Conservation (phyloP, 1,284 basidiomycete genomes). For the Heliocybe sulcata region DNA sequence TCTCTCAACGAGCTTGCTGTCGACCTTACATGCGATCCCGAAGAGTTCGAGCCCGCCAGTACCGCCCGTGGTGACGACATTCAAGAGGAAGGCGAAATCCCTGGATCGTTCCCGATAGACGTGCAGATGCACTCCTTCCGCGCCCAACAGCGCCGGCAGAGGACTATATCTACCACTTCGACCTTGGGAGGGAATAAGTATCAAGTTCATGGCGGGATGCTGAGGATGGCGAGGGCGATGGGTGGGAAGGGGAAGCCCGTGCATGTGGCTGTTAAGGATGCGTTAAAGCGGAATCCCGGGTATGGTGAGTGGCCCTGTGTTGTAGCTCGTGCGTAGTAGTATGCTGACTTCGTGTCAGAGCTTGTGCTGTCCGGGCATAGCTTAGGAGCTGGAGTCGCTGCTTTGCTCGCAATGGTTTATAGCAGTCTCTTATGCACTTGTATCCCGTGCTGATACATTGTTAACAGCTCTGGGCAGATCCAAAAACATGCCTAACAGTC, state of each 20-base stretch:
- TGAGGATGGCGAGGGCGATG: conserved; percentile 73
- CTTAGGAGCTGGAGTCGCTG: conserved; percentile 81
- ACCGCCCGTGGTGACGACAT: conserved; percentile 10
- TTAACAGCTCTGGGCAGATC: conserved; percentile 82
- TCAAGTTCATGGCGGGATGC: conserved; percentile 72
- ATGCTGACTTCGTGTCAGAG: conserved; percentile 30
- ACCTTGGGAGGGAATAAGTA: background rate
- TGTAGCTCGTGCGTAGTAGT: background rate
- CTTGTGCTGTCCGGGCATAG: conserved; percentile 80
- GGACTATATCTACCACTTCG: background rate
- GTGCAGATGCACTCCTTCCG: background rate
- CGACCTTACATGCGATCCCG: conserved; percentile 71
- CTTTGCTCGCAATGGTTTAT: conserved; percentile 65
- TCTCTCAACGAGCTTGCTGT: conserved; percentile 79
- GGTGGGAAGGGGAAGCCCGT: conserved; percentile 72
- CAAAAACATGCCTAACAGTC: conserved; percentile 67
- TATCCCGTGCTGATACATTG: too few relatives aligned
- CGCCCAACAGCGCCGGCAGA: background rate
- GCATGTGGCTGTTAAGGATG: conserved; percentile 65
- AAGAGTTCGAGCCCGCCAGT: conserved; percentile 51
- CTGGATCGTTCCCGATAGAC: conserved; percentile 20
- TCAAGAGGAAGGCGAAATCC: conserved; percentile 17
- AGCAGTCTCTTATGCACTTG: background rate
- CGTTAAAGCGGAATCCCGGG: conserved; percentile 56
- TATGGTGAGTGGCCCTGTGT: conserved; percentile 43